Base-by-base conservation (phyloP, 805 yeast species). In the Yamadazyma akitaensis region DNA sequence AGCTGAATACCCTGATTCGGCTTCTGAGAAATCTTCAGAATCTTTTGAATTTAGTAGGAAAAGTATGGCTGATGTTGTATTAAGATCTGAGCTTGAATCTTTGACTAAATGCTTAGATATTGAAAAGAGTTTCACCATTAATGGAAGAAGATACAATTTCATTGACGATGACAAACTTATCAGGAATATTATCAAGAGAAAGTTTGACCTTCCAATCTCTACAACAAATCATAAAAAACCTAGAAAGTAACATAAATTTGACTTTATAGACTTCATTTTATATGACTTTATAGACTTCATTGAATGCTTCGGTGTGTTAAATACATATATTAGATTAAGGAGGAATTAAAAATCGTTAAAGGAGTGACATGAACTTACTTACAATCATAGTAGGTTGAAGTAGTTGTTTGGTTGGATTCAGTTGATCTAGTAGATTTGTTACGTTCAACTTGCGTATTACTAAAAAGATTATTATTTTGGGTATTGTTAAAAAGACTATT, bases 121-220 rank as follows among this genome's bases (percentile, higher is more conserved):
- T 1, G 61, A 62, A 1, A 50, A 57, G 33, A 61, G 62, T 0
- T 64, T 68, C 16, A 45, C 30, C 2, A 60, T 48, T 2, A 57
- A 59, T 6, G 58, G 56, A 17, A 56, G 46, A 2, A 51, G 65
- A 11, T 77, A 70, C 51, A 65, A 63, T 43, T 49, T 76, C 26
- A 76, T 85, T 30, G 79, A 76, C 5, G 90, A 85, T 63, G 77
- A 70, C 1, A 84, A 82, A 59, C 59, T 85, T 37, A 60, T 82
- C 39, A 72, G 79, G 45, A 82, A 82, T 56, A 75, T 85, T 21
- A 50, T 80, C 48, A 85, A 84, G 58, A 73, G 82, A 52, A 59
- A 50, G 18, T 48, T 50, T 30, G 53, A 50, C 31, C 43, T 47
- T 18, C 48, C 51, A 18, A 32, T 43, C 7, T 39, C 42, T 7